Percentiles rank a stretch among this genome's conserved stretches.
These are phyloP conservation scores for Orobanche coerulescens DNA, from an alignment of 257 asterid species.

Conservation along the genomic window DNA sequence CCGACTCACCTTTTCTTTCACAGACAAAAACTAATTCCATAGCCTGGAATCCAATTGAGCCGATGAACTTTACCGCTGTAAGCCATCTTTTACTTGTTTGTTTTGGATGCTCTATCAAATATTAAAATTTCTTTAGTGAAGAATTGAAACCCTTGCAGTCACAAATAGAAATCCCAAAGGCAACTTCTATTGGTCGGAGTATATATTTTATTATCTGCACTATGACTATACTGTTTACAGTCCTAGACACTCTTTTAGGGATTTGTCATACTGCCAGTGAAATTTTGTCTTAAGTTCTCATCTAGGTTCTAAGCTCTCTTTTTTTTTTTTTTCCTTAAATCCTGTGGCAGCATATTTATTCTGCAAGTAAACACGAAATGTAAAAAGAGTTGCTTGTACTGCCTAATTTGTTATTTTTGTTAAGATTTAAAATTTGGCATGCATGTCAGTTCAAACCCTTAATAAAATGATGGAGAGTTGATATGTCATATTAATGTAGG, in stretches of 20 bases:
- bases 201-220: background rate
- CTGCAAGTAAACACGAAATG: background rate
- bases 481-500: conserved; percentile 35
- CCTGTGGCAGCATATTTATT: too few relatives aligned
- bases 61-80: conserved; percentile 98
- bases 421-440: background rate
- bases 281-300: background rate
- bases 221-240: background rate
- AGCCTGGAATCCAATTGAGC: conserved; percentile 98
- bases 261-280: background rate
- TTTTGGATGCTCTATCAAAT: conserved; percentile 12
- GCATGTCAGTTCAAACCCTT: background rate
- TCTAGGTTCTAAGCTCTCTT: too few relatives aligned
- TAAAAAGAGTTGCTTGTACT: background rate
- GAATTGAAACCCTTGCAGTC: background rate
- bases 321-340: background rate
- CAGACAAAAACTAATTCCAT: conserved; percentile 89
- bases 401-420: background rate
- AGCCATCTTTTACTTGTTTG: too few relatives aligned
- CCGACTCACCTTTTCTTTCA: conserved; percentile 16
- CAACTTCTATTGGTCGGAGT: background rate
- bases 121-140: background rate
- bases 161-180: too few relatives aligned
- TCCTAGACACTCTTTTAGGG: background rate
- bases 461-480: conserved; percentile 10